Conservation (phyloP, 2,329 filamentous ascomycete species). For the Fusarium stilboides region DNA sequence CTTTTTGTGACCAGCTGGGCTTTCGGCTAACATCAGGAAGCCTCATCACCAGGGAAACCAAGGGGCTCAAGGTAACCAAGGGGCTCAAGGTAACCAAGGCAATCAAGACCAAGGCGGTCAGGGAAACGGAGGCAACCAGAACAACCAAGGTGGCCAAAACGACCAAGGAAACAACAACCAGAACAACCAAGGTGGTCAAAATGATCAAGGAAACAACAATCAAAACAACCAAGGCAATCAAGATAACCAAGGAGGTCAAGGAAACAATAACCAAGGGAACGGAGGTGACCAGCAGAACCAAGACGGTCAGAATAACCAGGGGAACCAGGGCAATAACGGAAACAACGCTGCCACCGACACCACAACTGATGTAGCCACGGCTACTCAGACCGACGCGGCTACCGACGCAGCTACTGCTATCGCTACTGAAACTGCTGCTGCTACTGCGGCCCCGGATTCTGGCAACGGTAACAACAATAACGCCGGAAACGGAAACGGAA, state of each 20-base stretch:
- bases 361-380: not conserved
- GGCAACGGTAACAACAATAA: conserved; percentile 1
- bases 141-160: not conserved
- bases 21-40: not conserved
- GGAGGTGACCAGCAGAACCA: not conserved
- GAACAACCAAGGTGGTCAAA: conserved; percentile 6
- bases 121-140: too few species aligned
- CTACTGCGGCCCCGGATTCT: not conserved
- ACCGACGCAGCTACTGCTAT: not conserved
- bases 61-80: not conserved
- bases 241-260: not conserved
- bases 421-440: conserved; percentile 6
- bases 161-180: not conserved
- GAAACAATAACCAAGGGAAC: not conserved
- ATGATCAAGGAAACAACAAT: not conserved
- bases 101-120: not conserved
- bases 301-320: not conserved
- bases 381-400: conserved; percentile 1
- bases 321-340: not conserved
- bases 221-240: not conserved
- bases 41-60: conserved; percentile 6
- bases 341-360: not conserved
- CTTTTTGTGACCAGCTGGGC: rapidly evolving
- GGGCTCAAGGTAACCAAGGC: not conserved
- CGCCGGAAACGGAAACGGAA: not conserved